A percentile compares a stretch with the other conserved stretches of the same genome.
phyloP scores from a whole-genome alignment of 1,139 yeast genomes.

The Taphrina betulina region DNA sequence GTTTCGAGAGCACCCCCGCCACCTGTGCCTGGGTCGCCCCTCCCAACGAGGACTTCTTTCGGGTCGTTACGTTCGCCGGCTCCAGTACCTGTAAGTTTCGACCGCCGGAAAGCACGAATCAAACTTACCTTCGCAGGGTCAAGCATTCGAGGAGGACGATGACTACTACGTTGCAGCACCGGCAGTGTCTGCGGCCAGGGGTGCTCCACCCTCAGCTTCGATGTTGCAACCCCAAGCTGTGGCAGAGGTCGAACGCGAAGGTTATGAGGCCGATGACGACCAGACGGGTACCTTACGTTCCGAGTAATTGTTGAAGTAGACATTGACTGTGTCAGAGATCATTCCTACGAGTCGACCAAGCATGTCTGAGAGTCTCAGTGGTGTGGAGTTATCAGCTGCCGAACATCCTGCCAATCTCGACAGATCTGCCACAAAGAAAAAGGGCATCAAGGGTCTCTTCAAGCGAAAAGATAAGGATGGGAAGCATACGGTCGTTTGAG shows the following conservation, averaged over 20 bases:
- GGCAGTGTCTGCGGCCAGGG: too few species aligned
- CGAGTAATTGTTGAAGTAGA: too few species aligned
- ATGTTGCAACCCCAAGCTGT: too few species aligned
- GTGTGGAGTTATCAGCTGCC: neutral
- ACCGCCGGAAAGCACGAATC: too few species aligned
- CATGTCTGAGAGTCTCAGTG: too few species aligned
- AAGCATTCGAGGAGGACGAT: neutral
- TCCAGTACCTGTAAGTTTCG: conserved; percentile 10
- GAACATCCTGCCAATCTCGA: conserved; percentile 1
- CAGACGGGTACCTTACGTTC: conserved; percentile 13
- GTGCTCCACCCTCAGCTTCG: too few species aligned
- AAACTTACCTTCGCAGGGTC: neutral
- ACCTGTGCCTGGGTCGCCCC: conserved; percentile 39
- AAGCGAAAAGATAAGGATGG: conserved; percentile 11
- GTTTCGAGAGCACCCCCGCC: conserved; percentile 40
- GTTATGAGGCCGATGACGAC: conserved; percentile 35
- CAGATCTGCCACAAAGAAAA: conserved; percentile 15
- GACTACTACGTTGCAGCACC: too few species aligned
- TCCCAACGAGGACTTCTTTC: conserved; percentile 38
- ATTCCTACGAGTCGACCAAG: neutral
- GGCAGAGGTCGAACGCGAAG: conserved; percentile 20
- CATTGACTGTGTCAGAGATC: too few species aligned
- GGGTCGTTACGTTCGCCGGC: conserved; percentile 36
- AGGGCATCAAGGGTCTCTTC: conserved; percentile 19
- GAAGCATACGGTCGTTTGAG: too few species aligned